Evolutionary conservation across 306 rosid species (phyloP).

Genomic region (Herpetospermum pedunculosum): DNA sequence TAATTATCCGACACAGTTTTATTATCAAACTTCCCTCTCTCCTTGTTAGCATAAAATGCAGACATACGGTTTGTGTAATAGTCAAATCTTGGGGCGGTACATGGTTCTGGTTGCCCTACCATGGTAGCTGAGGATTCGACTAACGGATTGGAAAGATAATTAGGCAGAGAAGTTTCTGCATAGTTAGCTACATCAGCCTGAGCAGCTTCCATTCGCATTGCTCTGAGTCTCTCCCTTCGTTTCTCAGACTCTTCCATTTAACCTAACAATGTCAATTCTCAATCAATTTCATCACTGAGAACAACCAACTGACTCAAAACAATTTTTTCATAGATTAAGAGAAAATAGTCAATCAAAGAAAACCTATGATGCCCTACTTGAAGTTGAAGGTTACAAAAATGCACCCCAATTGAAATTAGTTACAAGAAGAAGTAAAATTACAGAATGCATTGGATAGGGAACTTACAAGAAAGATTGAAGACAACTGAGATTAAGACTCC

Average conservation of each 20-base stretch:
- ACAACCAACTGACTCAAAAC: background rate
- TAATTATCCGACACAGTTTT: slow-evolving; percentile 23
- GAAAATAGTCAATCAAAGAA: background rate
- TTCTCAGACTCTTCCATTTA: slow-evolving; percentile 80
- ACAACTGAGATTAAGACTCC: background rate
- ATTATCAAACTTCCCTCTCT: slow-evolving; percentile 15
- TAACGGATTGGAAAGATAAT: slow-evolving; percentile 67
- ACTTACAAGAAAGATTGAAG: background rate
- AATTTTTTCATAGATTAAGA: background rate
- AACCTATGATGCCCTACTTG: background rate
- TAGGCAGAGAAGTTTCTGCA: slow-evolving; percentile 15
- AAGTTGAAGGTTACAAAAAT: background rate
- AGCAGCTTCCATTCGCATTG: slow-evolving; percentile 65
- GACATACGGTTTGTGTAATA: slow-evolving; percentile 85
- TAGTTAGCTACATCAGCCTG: slow-evolving; percentile 26
- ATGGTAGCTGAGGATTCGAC: slow-evolving; percentile 30
- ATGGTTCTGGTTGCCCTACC: slow-evolving; percentile 13
- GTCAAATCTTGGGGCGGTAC: slow-evolving; percentile 58
- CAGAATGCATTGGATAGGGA: background rate
- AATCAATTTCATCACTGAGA: background rate
- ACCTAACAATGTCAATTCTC: slow-evolving; percentile 8
- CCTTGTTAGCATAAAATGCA: slow-evolving; percentile 55
- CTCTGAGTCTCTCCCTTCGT: slow-evolving; percentile 60
- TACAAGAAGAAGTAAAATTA: background rate
- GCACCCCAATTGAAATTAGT: background rate